Percentiles rank a stretch among this genome's conserved stretches.
phyloP scores from a whole-genome alignment of 257 asterid species.

The Perilla frutescens region DNA sequence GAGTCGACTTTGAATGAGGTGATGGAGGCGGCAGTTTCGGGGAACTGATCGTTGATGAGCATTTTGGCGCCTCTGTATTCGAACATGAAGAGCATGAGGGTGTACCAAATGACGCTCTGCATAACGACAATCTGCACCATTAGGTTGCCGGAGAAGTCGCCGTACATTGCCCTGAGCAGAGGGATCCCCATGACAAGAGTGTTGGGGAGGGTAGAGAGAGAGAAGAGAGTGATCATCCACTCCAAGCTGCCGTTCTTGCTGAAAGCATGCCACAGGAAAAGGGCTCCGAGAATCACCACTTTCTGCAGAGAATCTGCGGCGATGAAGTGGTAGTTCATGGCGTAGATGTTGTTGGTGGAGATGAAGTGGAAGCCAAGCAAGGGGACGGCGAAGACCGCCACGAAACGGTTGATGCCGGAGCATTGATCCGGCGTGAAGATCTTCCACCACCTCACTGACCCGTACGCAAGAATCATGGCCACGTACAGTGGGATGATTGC shows the following conservation, averaged over 20 bases:
- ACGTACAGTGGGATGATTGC: slow-evolving; percentile 82
- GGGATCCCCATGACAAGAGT: slow-evolving; percentile 97
- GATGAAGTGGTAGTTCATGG: slow-evolving; percentile 86
- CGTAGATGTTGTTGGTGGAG: slow-evolving; percentile 69
- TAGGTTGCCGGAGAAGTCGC: slow-evolving; percentile 80
- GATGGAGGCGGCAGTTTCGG: slow-evolving; percentile 84
- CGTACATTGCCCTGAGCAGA: slow-evolving; percentile 83
- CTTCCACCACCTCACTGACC: slow-evolving; percentile 91
- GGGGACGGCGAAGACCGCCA: slow-evolving; percentile 93
- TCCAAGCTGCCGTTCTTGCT: slow-evolving; percentile 67
- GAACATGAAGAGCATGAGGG: slow-evolving; percentile 78
- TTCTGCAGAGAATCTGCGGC: slow-evolving; percentile 90
- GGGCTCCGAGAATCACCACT: slow-evolving; percentile 68
- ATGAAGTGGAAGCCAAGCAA: slow-evolving; percentile 89
- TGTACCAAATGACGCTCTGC: slow-evolving; percentile 92
- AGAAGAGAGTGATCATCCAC: slow-evolving; percentile 86
- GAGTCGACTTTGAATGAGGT: slow-evolving; percentile 83
- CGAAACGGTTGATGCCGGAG: slow-evolving; percentile 92
- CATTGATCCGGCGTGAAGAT: slow-evolving; percentile 95
- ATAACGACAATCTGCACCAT: slow-evolving; percentile 95
- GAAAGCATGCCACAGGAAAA: slow-evolving; percentile 68
- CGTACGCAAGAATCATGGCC: slow-evolving; percentile 88
- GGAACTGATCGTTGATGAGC: slow-evolving; percentile 79
- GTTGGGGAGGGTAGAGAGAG: slow-evolving; percentile 87
- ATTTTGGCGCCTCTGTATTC: slow-evolving; percentile 84